Conservation (phyloP, 345 rosid genomes). For the Lagerstroemia speciosa region DNA sequence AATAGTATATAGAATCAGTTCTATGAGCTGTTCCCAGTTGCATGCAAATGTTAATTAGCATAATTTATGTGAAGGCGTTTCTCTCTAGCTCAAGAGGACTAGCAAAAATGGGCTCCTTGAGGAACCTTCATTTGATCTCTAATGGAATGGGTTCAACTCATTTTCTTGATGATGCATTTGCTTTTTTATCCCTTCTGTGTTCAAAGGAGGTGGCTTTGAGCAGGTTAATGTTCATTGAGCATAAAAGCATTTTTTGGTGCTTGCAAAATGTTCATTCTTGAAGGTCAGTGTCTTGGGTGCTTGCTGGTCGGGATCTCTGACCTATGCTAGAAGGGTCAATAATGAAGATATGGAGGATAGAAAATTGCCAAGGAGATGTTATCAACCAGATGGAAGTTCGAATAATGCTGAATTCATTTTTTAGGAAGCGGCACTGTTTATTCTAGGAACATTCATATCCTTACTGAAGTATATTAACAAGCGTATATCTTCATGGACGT, state of each 20-base stretch:
- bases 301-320: not conserved
- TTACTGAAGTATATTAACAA: not conserved
- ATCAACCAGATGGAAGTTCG: not conserved
- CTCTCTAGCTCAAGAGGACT: not conserved
- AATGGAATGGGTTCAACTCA: not conserved
- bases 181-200: not conserved
- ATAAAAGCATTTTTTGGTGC: not conserved
- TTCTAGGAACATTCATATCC: not conserved
- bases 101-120: not conserved
- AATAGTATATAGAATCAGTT: too few species aligned
- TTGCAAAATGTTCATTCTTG: not conserved
- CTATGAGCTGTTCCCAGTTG: not conserved
- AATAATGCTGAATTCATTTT: not conserved
- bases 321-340: not conserved
- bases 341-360: not conserved
- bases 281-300: too few species aligned
- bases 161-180: not conserved
- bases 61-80: not conserved
- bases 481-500: not conserved
- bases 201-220: not conserved
- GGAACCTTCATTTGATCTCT: not conserved
- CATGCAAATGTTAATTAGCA: not conserved
- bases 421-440: not conserved
- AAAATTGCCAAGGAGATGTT: not conserved
- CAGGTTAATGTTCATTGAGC: not conserved